Base-by-base conservation (phyloP, 2,329 filamentous ascomycete species). In the Cladobotryum mycophilum region DNA sequence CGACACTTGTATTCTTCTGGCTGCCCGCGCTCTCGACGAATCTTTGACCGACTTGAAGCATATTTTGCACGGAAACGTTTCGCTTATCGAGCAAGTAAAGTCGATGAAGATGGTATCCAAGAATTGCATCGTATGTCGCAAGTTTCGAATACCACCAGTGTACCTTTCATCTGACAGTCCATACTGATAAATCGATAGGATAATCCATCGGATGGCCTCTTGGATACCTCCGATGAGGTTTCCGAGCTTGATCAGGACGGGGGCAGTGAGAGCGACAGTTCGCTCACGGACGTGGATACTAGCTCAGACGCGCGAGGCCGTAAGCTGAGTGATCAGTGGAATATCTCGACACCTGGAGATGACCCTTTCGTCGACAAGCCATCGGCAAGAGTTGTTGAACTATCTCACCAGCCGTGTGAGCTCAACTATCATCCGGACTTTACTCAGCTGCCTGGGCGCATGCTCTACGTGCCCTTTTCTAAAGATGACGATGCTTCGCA, bases 381-480 rank as follows among this genome's bases (percentile, higher is more conserved):
- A 4, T 30, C 8, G 18, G 6, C 0, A 12, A 12, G 8, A 9
- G n/a, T 6, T 14, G 2, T n/a, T 9, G 47, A 34, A 17, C 17
- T 25, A 18, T 25, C n/a, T 17, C n/a, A 11, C 7, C 2, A 14
- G 11, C 34, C 15, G 15, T 12, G 47, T 5, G 15, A 25, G 9
- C 48, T 48, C 5, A 18, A 35, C 4, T 53, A 42, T 30, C 48
- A 51, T 14, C 18, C 47, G 5, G 43, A 44, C 14, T 34, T 51
- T 35, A 33, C 44, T 33, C 13, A 14, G 9, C 18, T 53, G 12
- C 15, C 5, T n/a, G 44, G 44, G 14, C 33, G n/a, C 33, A 42
- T 33, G n/a, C 15, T 52, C 4, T 45, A 45, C n/a, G 33, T 14
- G 1, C 5, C 50, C 8, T 22, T 17, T n/a, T 13, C 14, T 1